Percentiles rank a stretch among this genome's conserved stretches.
phyloP scores from a whole-genome alignment of 495 filamentous ascomycete species.

The Penicillium angulare region DNA sequence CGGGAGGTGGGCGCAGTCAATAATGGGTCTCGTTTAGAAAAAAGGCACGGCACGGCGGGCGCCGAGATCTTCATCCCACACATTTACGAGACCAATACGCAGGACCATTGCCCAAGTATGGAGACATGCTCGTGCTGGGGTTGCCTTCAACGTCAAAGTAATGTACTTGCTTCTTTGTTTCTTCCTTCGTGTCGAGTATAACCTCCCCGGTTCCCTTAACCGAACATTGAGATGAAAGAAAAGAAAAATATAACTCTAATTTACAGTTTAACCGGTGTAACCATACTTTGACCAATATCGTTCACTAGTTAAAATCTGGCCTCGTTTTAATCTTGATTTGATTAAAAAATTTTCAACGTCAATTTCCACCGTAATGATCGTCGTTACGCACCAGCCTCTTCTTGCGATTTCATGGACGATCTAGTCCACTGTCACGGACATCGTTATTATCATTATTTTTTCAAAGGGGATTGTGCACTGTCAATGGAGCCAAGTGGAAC shows the following conservation, averaged over 20 bases:
- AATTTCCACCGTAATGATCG: no score
- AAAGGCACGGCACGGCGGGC: constrained; percentile 19
- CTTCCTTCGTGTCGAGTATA: no score
- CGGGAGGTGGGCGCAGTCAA: constrained; percentile 1
- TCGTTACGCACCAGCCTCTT: background rate
- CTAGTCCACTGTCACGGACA: background rate
- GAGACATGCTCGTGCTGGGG: constrained; percentile 4
- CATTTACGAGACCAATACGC: constrained; percentile 1
- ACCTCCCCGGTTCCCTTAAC: background rate
- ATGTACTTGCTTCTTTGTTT: no score
- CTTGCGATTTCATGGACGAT: background rate
- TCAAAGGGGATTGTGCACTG: background rate
- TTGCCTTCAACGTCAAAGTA: no score
- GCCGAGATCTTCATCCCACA: constrained; percentile 28
- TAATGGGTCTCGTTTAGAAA: background rate
- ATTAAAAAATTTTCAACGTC: background rate
- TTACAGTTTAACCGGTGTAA: no score
- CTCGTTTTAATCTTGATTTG: no score
- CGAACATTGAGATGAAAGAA: no score
- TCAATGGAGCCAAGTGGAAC: constrained; percentile 12
- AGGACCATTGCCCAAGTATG: background rate
- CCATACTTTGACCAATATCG: no score
- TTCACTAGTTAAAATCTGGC: no score
- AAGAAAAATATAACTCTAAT: no score
- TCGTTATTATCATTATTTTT: no score